phyloP scores from a whole-genome alignment of 352 stramenopile genomes.

The Hyaloperonospora arabidopsidis region DNA sequence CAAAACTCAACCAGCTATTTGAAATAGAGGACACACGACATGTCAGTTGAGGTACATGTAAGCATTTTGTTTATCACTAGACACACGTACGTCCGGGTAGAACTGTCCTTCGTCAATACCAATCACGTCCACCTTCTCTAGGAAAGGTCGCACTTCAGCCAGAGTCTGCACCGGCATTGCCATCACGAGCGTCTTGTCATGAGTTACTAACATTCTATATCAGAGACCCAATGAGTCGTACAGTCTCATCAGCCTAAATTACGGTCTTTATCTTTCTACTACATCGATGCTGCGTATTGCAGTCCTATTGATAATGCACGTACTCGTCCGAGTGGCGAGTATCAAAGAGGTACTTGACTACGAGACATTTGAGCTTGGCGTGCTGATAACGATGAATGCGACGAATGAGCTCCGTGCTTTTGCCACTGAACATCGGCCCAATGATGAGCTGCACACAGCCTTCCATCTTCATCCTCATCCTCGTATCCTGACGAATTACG shows the following conservation, averaged over 20 bases:
- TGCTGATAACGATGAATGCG: constrained; percentile 75
- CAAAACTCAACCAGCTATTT: constrained; percentile 67
- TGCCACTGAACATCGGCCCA: constrained; percentile 84
- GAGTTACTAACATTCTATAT: constrained; percentile 58
- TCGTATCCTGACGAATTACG: constrained; percentile 4
- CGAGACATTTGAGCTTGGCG: constrained; percentile 66
- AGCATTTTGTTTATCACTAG: not conserved
- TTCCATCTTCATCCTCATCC: constrained; percentile 32
- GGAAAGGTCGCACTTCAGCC: constrained; percentile 42
- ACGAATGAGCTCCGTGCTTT: constrained; percentile 82
- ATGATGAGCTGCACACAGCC: constrained; percentile 78
- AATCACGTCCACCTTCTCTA: constrained; percentile 75
- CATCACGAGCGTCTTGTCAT: constrained; percentile 68
- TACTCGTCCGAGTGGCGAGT: constrained; percentile 68
- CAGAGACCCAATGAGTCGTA: not conserved
- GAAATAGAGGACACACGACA: not conserved
- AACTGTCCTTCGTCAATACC: constrained; percentile 85
- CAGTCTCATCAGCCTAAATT: not conserved
- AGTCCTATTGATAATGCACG: constrained; percentile 5
- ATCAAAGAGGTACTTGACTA: constrained; percentile 80
- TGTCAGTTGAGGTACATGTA: too few species aligned
- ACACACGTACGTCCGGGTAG: constrained; percentile 54
- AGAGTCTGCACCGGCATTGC: constrained; percentile 53
- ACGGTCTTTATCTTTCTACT: not conserved
- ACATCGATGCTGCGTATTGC: not conserved